These are phyloP conservation scores for Rhexocercosporidium sp. DNA, from an alignment of 2,329 filamentous ascomycete species.

Conservation along the genomic window DNA sequence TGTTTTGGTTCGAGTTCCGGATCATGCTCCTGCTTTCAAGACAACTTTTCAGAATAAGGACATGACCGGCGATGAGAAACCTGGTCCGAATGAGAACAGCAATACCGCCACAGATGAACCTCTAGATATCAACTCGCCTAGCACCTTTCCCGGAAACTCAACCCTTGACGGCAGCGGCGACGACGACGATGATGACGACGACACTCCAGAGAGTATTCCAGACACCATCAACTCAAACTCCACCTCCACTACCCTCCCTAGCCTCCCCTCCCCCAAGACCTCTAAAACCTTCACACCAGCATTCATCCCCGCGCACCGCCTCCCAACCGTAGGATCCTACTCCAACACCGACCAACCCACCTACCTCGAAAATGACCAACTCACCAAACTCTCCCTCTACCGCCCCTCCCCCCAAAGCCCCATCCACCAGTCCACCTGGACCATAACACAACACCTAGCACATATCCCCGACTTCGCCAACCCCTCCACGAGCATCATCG, in stretches of 20 bases:
- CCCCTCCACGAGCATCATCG: constrained; percentile 19
- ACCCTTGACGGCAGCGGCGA: neutral
- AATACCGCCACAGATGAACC: constrained; percentile 3
- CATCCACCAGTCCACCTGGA: constrained; percentile 25
- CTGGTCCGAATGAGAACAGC: neutral
- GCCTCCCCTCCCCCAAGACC: neutral
- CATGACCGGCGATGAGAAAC: neutral
- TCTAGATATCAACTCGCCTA: neutral
- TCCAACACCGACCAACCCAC: constrained; percentile 19
- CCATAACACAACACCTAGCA: constrained; percentile 20
- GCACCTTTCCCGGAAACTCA: neutral
- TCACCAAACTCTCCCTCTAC: constrained; percentile 11
- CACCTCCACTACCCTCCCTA: neutral
- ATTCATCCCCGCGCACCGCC: constrained; percentile 21
- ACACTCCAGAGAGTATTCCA: neutral
- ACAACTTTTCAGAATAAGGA: neutral
- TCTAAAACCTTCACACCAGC: constrained; percentile 6
- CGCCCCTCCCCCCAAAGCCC: constrained; percentile 1
- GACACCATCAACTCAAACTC: neutral
- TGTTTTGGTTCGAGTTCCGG: constrained; percentile 29
- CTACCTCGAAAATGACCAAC: constrained; percentile 21
- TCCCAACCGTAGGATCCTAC: constrained; percentile 25
- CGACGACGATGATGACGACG: neutral
- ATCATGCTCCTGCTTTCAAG: constrained; percentile 16
- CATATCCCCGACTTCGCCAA: constrained; percentile 19